These are phyloP conservation scores for Sclerotinia spermophila DNA, from an alignment of 2,329 filamentous ascomycete genomes.

Conservation along the genomic window DNA sequence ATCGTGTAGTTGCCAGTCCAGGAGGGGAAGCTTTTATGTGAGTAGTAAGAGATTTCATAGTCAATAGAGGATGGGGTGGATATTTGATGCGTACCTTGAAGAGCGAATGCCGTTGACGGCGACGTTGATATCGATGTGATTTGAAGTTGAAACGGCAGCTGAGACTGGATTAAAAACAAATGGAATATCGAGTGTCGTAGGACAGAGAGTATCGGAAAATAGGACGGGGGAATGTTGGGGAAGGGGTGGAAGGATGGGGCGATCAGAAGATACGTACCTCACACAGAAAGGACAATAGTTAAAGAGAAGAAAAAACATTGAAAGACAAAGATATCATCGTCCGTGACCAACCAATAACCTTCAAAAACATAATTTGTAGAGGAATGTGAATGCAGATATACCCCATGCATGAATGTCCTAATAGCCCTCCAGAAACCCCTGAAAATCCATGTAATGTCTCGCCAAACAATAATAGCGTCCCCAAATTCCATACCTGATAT, in stretches of 20 bases:
- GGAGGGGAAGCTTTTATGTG: slow-evolving; percentile 29
- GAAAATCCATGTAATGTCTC: not conserved
- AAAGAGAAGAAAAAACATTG: slow-evolving; percentile 17
- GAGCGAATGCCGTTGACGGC: not conserved
- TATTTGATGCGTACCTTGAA: slow-evolving; percentile 25
- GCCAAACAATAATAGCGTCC: slow-evolving; percentile 15
- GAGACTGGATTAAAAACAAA: not conserved
- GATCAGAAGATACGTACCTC: slow-evolving; percentile 33
- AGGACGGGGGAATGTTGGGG: slow-evolving; percentile 1
- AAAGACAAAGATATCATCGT: slow-evolving; percentile 15
- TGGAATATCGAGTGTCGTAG: not conserved
- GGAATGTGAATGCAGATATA: slow-evolving; percentile 27
- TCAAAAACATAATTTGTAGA: slow-evolving; percentile 23
- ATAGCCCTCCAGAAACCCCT: slow-evolving; percentile 1
- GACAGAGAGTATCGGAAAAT: not conserved
- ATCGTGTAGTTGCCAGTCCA: not conserved
- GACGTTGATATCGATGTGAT: not conserved
- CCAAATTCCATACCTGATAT: slow-evolving; percentile 12
- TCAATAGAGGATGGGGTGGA: not conserved
- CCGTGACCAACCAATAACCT: slow-evolving; percentile 22
- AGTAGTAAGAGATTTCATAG: slow-evolving; percentile 31
- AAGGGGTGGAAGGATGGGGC: not conserved
- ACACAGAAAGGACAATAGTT: slow-evolving; percentile 19
- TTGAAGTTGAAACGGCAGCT: not conserved
- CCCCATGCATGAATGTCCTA: slow-evolving; percentile 11